Evolutionary conservation across 2,329 filamentous ascomycete genomes (phyloP), one percentile per base, ranked within the genome.

Genomic region (Ophiostoma quercus): DNA sequence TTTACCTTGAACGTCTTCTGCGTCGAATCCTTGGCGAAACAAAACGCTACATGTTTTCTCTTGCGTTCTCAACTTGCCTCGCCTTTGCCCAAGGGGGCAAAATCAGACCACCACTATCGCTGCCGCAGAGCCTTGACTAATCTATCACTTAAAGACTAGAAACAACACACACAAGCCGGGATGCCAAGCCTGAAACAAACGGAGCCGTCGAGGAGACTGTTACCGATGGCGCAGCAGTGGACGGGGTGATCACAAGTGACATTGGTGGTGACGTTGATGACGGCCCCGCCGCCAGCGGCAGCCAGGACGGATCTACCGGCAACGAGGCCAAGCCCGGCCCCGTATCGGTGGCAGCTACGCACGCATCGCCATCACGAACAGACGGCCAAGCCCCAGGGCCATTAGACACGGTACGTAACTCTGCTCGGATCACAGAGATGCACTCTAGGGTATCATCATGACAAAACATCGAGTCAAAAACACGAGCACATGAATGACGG

Each of bases 101-200:
- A 25, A 32, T 62, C 57, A 62, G 57, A 5, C 25, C 57, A 62
- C 16, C 57, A 62, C 22, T 25, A 62, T 32, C 57, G 32, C 22
- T 25, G 57, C 57, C 25, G 25, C 25, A 11, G 14, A 34, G n/a
- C 34, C 9, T 66, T 16, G 34, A 63, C 69, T 68, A 43, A 70
- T 62, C 3, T 12, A 69, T 74, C 73, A 19, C 67, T 34, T 8
- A 34, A 12, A 69, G 79, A 76, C 66, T 74, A 69, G 32, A 47
- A 39, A 72, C 63, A 67, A 34, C 22, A 60, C 57, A 71, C 66
- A 69, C 69, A 34, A 72, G 68, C 63, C 76, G 73, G 70, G 76
- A 80, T 77, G 79, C 78, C 79, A 80, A 80, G 79, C 74, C 74
- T 75, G 77, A 77, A 76, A 77, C 76, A 47, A 69, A 51, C 71